Evolutionary conservation across 768 basidiomycete genomes (phyloP), one percentile per base, ranked within the genome.

Genomic region (Phaffia australis): DNA sequence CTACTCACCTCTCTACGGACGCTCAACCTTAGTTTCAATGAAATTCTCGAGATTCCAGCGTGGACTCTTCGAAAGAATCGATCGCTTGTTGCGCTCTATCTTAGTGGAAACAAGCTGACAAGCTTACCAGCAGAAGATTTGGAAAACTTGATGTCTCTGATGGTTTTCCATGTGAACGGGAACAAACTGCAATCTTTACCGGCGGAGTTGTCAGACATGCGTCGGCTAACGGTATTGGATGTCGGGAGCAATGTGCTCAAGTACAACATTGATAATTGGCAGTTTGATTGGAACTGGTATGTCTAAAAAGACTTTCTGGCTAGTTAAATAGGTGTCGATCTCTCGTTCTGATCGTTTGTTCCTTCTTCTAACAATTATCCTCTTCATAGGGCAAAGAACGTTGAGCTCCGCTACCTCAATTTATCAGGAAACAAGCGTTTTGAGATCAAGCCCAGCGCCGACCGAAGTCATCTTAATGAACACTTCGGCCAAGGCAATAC

Each of bases 241-340:
- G 93, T 88, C 5, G 93, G 95, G 8, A 92, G 87, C 75, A 99
- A 99, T 75, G 76, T 84, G 62, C 79, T 99, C 76, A 89, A 88
- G 81, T 98, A 98, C 77, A 99, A 98, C 74, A 91, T 95, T 71
- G 88, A 89, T 71, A 99, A 99, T 73, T 92, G 87, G 87, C 89
- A 94, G 75, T 98, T 92, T 76, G 95, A 99, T 77, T 98, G 93
- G 93, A 98, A 99, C 75, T 97, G 95, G 94, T 94, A 70, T 58
- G 83, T 78, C 42, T 0, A 18, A 19, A 32, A 4, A 19, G 15
- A 16, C 29, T 51, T 14, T 3, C 27, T 1, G 19, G 15, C 48
- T 30, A 19, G 25, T 55, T 25, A 21, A 47, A 30, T 19, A 11
- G 42, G 25, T 21, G 9, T 47, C 1, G n/a, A 27, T 42, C 51